Conservation (phyloP, 1,139 yeast species). For the Yamadazyma songkhlaensis region DNA sequence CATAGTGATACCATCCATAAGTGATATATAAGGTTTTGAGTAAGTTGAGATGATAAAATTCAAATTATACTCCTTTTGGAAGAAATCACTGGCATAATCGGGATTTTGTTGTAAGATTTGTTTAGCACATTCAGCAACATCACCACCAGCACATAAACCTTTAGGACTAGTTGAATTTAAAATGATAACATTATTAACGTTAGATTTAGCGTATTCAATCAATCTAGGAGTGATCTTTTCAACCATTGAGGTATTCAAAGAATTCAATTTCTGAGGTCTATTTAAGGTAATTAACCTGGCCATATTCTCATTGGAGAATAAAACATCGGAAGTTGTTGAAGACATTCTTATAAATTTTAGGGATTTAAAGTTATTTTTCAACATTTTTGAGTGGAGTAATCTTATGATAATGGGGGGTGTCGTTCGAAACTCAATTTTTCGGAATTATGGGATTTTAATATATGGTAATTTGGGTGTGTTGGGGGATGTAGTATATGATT, state of each 20-base stretch:
- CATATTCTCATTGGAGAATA: conserved; percentile 59
- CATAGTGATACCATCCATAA: conserved; percentile 94
- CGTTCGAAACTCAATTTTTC: background rate
- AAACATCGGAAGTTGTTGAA: conserved; percentile 40
- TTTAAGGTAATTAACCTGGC: conserved; percentile 78
- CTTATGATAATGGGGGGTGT: background rate
- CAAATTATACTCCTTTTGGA: conserved; percentile 76
- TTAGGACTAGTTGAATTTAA: conserved; percentile 65
- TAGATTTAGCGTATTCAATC: conserved; percentile 71
- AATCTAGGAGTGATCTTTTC: conserved; percentile 70
- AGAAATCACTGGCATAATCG: conserved; percentile 60
- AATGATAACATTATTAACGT: conserved; percentile 61
- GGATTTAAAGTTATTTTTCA: too few relatives aligned
- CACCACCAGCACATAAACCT: conserved; percentile 90
- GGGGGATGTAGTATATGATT: too few relatives aligned
- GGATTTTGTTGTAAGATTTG: conserved; percentile 49
- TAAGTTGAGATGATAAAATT: conserved; percentile 78
- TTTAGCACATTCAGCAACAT: conserved; percentile 74
- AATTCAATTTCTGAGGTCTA: conserved; percentile 81
- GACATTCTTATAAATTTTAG: conserved; percentile 2
- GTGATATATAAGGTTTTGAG: conserved; percentile 77
- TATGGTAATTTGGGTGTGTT: too few relatives aligned
- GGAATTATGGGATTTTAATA: background rate
- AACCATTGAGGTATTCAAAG: conserved; percentile 79
- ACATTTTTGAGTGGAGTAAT: background rate